These are phyloP conservation scores for Tetradesmus lagerheimii DNA, from an alignment of 139 green algal species.

Conservation along the genomic window DNA sequence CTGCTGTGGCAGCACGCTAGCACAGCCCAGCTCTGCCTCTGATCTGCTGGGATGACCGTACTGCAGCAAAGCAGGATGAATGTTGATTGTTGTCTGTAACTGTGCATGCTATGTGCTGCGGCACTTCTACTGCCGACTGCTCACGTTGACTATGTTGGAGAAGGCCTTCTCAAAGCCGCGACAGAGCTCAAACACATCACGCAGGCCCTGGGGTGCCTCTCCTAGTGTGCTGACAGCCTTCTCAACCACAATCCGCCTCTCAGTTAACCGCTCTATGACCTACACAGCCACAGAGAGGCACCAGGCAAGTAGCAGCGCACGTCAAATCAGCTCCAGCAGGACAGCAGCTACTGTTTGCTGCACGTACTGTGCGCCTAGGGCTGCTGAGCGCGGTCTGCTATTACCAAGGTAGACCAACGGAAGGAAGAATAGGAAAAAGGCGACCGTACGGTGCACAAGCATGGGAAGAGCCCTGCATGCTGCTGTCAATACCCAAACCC, in stretches of 20 bases:
- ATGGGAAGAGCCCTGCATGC: background rate
- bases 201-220: conserved; percentile 71
- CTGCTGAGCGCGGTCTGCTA: background rate
- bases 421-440: no score
- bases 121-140: conserved; percentile 17
- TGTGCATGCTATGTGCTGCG: background rate
- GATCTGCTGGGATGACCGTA: background rate
- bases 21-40: background rate
- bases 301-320: background rate
- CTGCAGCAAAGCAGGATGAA: background rate
- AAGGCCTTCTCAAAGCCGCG: conserved; percentile 91
- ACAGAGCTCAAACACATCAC: conserved; percentile 92
- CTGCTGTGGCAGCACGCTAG: background rate
- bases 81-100: background rate
- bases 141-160: conserved; percentile 78
- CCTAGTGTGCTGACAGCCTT: conserved; percentile 84
- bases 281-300: conserved; percentile 47
- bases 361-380: background rate
- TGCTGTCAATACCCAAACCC: background rate
- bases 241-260: conserved; percentile 74
- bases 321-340: background rate
- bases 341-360: background rate
- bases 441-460: no score
- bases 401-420: background rate
- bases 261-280: conserved; percentile 75